These are phyloP conservation scores for Elymus sibiricus DNA, from an alignment of 176 grass and related monocot species.

Conservation along the genomic window DNA sequence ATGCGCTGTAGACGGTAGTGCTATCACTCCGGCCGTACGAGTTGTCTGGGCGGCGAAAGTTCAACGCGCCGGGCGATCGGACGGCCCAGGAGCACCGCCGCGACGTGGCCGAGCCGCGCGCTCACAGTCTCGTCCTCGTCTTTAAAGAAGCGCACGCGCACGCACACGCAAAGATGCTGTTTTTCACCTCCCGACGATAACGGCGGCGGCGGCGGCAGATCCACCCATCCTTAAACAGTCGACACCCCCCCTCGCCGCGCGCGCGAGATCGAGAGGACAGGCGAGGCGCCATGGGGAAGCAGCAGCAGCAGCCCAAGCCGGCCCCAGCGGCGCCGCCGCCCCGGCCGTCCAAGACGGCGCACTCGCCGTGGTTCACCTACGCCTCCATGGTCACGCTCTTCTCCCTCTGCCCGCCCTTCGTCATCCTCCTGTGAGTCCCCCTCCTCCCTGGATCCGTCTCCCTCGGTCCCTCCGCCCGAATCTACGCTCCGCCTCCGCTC, in stretches of 20 bases:
- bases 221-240: not conserved
- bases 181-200: not conserved
- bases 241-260: not conserved
- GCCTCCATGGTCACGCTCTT: slow-evolving; percentile 89
- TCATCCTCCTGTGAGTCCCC: slow-evolving; percentile 85
- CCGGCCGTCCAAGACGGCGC: slow-evolving; percentile 45
- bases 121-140: too few species aligned
- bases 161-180: not conserved
- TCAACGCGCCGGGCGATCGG: too few species aligned
- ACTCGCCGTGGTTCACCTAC: slow-evolving; percentile 85
- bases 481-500: not conserved
- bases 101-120: too few species aligned
- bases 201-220: not conserved
- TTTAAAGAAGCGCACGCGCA: too few species aligned
- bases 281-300: slow-evolving; percentile 27
- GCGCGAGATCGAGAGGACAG: slow-evolving; percentile 10
- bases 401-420: slow-evolving; percentile 93
- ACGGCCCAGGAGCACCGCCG: too few species aligned
- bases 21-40: too few species aligned
- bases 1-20: too few species aligned
- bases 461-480: not conserved
- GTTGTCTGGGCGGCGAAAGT: too few species aligned
- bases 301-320: slow-evolving; percentile 11
- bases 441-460: not conserved
- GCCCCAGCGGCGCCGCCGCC: not conserved